These are phyloP conservation scores for Metschnikowia shivogae DNA, from an alignment of 805 yeast genomes.

Conservation along the genomic window DNA sequence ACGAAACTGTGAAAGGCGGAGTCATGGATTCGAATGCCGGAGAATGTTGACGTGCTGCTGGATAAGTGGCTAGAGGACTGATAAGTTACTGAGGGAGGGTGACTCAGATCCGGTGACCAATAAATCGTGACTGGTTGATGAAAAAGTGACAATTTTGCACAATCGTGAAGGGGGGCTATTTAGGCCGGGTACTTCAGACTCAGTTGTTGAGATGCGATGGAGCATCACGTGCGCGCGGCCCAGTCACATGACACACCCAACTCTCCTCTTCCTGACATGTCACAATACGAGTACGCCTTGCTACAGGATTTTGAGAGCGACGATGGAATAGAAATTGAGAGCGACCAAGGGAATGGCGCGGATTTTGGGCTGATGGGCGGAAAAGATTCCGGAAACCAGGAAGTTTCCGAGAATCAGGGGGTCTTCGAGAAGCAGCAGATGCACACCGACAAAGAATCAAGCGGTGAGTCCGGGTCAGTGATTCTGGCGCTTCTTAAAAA, in stretches of 20 bases:
- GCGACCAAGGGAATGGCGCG: background rate
- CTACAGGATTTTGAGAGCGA: constrained; percentile 40
- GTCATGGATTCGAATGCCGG: background rate
- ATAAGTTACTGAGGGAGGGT: background rate
- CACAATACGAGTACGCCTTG: constrained; percentile 40
- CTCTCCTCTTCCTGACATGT: background rate
- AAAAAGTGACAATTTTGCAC: background rate
- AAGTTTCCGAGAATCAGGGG: background rate
- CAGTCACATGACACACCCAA: background rate
- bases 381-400: background rate
- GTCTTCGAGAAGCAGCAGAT: too few species aligned
- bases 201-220: background rate
- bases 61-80: background rate
- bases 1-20: constrained; percentile 19
- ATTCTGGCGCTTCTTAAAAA: background rate
- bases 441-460: too few species aligned
- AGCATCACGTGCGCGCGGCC: constrained; percentile 1
- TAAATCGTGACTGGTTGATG: background rate
- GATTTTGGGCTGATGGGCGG: too few species aligned
- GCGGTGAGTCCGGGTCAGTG: background rate
- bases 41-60: too few species aligned
- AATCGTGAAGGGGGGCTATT: background rate
- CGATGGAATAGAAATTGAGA: background rate
- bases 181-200: background rate
- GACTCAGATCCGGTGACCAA: background rate